A percentile compares a stretch with the other conserved stretches of the same genome.
phyloP scores from a whole-genome alignment of 768 basidiomycete species.

The Auricularia heimuer region DNA sequence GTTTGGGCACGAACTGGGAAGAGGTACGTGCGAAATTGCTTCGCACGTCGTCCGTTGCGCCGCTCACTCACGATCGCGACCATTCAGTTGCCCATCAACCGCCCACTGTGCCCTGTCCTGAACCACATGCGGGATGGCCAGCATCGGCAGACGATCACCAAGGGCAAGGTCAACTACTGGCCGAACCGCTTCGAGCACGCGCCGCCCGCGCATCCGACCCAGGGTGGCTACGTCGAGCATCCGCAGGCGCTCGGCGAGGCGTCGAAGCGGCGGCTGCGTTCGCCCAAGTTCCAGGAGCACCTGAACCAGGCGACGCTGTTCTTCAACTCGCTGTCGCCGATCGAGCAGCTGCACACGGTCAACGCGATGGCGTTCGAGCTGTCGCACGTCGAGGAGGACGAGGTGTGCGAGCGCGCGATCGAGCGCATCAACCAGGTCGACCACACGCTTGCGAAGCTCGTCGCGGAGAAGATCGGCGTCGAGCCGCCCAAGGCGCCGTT shows the following conservation, averaged over 20 bases:
- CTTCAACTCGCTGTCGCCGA: constrained; percentile 62
- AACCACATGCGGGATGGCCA: constrained; percentile 59
- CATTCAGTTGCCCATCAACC: constrained; percentile 67
- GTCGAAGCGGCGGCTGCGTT: constrained; percentile 36
- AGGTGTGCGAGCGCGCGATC: constrained; percentile 60
- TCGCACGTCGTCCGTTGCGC: neutral
- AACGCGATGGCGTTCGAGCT: constrained; percentile 74
- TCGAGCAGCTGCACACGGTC: constrained; percentile 66
- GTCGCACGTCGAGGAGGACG: constrained; percentile 68
- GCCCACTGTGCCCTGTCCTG: constrained; percentile 65
- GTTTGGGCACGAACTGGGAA: constrained; percentile 75
- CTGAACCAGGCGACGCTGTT: constrained; percentile 70
- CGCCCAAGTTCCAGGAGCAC: constrained; percentile 61
- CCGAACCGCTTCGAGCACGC: constrained; percentile 48
- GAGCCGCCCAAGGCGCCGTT: constrained; percentile 42
- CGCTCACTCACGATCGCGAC: neutral
- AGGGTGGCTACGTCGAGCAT: constrained; percentile 12
- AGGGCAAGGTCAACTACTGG: constrained; percentile 63
- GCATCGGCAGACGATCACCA: constrained; percentile 46
- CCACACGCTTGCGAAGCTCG: constrained; percentile 55
- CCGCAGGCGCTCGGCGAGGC: constrained; percentile 41
- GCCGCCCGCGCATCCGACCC: neutral
- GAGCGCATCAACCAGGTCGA: constrained; percentile 64
- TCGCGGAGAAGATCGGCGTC: constrained; percentile 58
- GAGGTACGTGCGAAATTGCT: constrained; percentile 29